These are phyloP conservation scores for Achaetomiella virescens DNA, from an alignment of 495 filamentous ascomycete genomes.

Conservation along the genomic window DNA sequence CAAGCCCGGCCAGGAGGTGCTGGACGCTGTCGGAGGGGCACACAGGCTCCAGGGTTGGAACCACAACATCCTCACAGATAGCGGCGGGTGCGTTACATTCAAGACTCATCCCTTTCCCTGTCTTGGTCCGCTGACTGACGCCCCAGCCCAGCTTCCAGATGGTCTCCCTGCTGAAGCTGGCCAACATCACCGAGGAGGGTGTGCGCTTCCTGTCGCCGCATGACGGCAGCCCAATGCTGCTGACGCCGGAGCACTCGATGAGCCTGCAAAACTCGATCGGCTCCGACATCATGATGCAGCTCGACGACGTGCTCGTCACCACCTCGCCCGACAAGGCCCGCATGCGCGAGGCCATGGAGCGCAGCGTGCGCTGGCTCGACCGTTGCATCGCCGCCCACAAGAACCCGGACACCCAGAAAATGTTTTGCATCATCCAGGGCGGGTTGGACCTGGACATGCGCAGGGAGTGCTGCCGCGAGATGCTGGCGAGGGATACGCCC, in stretches of 20 bases:
- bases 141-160: slow-evolving; percentile 75
- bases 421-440: slow-evolving; percentile 99
- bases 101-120: not conserved
- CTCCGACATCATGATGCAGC: slow-evolving; percentile 98
- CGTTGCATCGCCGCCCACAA: slow-evolving; percentile 89
- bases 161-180: slow-evolving; percentile 92
- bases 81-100: slow-evolving; percentile 73
- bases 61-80: slow-evolving; percentile 93
- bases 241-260: slow-evolving; percentile 96
- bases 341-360: slow-evolving; percentile 92
- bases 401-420: slow-evolving; percentile 73
- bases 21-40: slow-evolving; percentile 83
- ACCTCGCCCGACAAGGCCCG: slow-evolving; percentile 80
- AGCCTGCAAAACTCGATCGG: slow-evolving; percentile 94
- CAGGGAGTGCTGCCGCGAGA: slow-evolving; percentile 74
- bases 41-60: slow-evolving; percentile 94
- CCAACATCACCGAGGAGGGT: slow-evolving; percentile 89
- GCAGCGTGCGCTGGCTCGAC: slow-evolving; percentile 97
- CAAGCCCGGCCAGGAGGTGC: slow-evolving; percentile 82
- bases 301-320: slow-evolving; percentile 94
- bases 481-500: slow-evolving; percentile 86
- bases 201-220: slow-evolving; percentile 92
- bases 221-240: slow-evolving; percentile 92
- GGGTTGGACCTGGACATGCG: slow-evolving; percentile 88
- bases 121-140: not conserved